Base-by-base conservation (phyloP, 1,284 basidiomycete species). In the Clitocybe nebularis region DNA sequence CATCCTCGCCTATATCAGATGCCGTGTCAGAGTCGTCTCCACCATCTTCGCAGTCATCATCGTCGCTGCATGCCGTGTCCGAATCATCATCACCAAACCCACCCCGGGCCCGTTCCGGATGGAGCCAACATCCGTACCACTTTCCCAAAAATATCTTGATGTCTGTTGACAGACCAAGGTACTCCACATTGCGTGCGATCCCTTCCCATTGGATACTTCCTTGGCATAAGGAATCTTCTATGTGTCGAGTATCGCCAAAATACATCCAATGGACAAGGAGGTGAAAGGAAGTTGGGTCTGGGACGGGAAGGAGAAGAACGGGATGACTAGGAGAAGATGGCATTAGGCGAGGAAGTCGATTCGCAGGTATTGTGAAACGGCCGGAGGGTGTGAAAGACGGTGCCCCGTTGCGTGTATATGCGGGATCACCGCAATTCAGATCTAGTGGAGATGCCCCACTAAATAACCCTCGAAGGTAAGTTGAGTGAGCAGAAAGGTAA, bases 141-240 rank as follows among this genome's bases (percentile, higher is more conserved):
- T 67, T 67, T 1, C 79, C 75, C 42, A 88, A 67, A 58, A 83
- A 86, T 13, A 77, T 60, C 52, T 82, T 85, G 58, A 88, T 76
- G 39, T 86, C 82, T 7, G 74, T 60, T 32, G 75, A 67, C 52
- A 89, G 72, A 17, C 79, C 81, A 39, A 89, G 78, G 54, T 86
- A 89, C 58, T 89, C 86, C 55, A 81, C 85, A 57, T 89, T 89
- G 41, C 81, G 76, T n/a, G 82, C 84, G 47, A 89, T 71, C 30
- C 84, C 84, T 47, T 86, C 82, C 87, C 85, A 89, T 33, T 75
- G 75, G 39, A 87, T 68, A 39, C 66, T 59, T n/a, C 80, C 77
- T 13, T 67, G 60, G 45, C 74, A 69, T 14, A 89, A 74, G 28
- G 72, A 77, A 25, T 77, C 67, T 52, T 79, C 73, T 51, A 89